Evolutionary conservation across 2,329 filamentous ascomycete genomes (phyloP), one percentile per base, ranked within the genome.

Genomic region (Phialophora expanda): DNA sequence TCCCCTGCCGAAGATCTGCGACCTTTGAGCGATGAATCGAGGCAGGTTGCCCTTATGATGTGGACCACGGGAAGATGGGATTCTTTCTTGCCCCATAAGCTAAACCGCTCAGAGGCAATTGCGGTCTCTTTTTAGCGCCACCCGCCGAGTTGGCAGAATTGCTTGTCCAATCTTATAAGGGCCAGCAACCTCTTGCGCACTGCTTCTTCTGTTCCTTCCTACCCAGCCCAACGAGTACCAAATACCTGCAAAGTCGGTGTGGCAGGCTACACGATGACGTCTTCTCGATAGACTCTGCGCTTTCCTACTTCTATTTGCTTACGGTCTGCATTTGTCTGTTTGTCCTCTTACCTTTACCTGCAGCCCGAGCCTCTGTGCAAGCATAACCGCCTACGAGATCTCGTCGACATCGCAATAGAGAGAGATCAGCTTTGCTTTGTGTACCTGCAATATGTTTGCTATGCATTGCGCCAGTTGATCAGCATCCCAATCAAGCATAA

Each of bases 211-310:
- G 44, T 61, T 51, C 46, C 32, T 44, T 64, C 58, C 41, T 58
- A 34, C 24, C 56, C 50, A 34, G 26, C 54, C 64, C 64, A 66
- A 62, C 62, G 26, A 53, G 38, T 44, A n/a, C 24, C 24, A 24
- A 53, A 4, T 38, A 30, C n/a, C 4, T 54, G 48, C 24, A 63
- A 50, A 24, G 53, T 53, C 58, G 66, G 62, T 65, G 64, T 61
- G 56, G 61, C 61, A 62, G 30, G 61, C 64, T 62, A 54, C 57
- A 64, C 57, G 56, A 66, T 69, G 67, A 69, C 67, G 64, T 69
- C 38, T 51, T 26, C 14, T 54, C 22, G 6, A 58, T 56, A 54
- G 54, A 28, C 44, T 30, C 41, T 44, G 44, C 58, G 11, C 56
- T 32, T 32, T 59, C 56, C 32, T 56, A 38, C 32, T 60, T 51